Evolutionary conservation across 441 rosid genomes (phyloP).

Genomic region (Metrosideros polymorpha): DNA sequence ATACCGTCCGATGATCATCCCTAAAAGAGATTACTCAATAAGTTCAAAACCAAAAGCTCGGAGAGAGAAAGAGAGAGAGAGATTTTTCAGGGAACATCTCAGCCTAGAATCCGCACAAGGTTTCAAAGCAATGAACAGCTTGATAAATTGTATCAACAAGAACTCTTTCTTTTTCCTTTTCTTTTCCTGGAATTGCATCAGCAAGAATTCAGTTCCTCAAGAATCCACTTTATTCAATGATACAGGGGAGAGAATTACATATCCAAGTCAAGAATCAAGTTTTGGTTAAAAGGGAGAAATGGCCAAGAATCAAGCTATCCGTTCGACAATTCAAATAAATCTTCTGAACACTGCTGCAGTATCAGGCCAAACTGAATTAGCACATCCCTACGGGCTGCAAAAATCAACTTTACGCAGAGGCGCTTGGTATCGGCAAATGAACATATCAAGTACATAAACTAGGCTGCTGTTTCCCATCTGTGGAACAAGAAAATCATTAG

Average conservation of each 20-base stretch:
- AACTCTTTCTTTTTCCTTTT: neutral
- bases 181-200: neutral
- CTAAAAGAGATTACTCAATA: neutral
- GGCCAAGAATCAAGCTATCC: neutral
- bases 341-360: neutral
- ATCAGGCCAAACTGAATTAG: neutral
- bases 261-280: neutral
- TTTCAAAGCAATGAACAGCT: neutral
- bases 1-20: neutral
- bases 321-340: neutral
- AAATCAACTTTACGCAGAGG: neutral
- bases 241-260: neutral
- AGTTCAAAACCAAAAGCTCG: neutral
- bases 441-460: neutral
- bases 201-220: neutral
- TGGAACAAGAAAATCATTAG: neutral
- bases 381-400: neutral
- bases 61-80: neutral
- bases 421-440: neutral
- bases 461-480: neutral
- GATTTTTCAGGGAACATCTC: neutral
- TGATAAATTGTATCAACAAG: neutral
- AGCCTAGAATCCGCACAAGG: neutral
- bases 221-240: neutral
- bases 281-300: neutral